Evolutionary conservation across 768 basidiomycete genomes (phyloP).

Genomic region (Xerocomus potaroensis): DNA sequence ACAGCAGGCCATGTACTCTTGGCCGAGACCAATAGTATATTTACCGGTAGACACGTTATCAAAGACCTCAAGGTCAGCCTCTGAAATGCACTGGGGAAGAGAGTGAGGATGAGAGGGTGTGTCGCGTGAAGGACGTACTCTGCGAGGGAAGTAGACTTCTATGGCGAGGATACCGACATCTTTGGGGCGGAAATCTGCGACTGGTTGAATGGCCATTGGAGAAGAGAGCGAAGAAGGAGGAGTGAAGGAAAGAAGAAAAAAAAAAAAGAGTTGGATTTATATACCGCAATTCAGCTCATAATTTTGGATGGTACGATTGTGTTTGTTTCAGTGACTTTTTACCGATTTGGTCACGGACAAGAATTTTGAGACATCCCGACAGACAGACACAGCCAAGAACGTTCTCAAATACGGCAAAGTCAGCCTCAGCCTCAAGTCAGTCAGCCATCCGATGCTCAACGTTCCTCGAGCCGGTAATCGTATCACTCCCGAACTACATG

Average conservation of each 20-base stretch:
- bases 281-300: too few relatives aligned
- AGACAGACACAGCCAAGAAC: background rate
- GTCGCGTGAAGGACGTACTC: constrained; percentile 48
- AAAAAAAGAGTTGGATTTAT: background rate
- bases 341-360: too few relatives aligned
- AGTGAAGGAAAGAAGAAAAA: background rate
- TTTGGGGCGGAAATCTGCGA: constrained; percentile 56
- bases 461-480: too few relatives aligned
- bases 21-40: constrained; percentile 98
- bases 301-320: background rate
- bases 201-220: constrained; percentile 26
- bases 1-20: constrained; percentile 97
- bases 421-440: background rate
- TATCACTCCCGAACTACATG: too few relatives aligned
- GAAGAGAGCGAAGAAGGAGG: background rate
- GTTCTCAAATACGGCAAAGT: background rate
- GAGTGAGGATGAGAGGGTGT: constrained; percentile 5
- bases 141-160: constrained; percentile 92
- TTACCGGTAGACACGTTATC: constrained; percentile 94
- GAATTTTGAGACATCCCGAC: background rate
- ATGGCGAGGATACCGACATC: constrained; percentile 93
- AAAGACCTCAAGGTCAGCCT: constrained; percentile 89
- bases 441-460: background rate
- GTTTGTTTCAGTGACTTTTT: too few relatives aligned
- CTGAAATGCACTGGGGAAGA: constrained; percentile 77